Base-by-base conservation (phyloP, 345 rosid species). In the Moricandia arvensis region DNA sequence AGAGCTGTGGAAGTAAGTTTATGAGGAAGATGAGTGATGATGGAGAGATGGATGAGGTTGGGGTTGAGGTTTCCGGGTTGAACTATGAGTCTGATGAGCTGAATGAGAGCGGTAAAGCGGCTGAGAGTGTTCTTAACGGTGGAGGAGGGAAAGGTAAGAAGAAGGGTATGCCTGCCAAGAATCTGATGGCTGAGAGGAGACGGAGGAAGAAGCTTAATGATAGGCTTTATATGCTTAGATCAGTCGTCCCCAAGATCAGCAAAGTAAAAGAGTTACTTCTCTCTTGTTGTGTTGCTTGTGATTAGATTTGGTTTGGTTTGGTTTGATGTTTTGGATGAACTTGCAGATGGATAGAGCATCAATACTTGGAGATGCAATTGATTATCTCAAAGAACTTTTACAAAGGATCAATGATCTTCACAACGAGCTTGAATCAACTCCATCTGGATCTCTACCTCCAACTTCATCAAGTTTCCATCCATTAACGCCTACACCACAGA, bases 211-310 rank as follows among this genome's bases (percentile, higher is more conserved):
- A 89, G 88, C 96, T 93, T n/a, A 93, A 93, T 75, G 98, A 93
- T 70, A 89, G 98, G 83, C 95, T 93, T 35, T 93, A 90, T 69
- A 93, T 93, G 99, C 88, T 95, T 67, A 86, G 99, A 83, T 92
- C 99, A 71, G 99, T 92, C 43, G 99, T 95, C 8, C 99, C 99
- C 70, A 92, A 90, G 83, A 95, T 95, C 67, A 95, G 99, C 90
- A 95, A 92, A 91, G 99, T 95, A 84, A 57, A 57, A 1, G 8
- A 13, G 12, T 66, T 18, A 38, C 76, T 71, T 63, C 75, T 59
- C 60, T 71, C 57, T 70, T 21, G 24, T 21, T 2, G 35, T 45
- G 54, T 35, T n/a, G 8, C 33, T 60, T 0, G 51, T 34, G 51
- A 21, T 59, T 5, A 59, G 24, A 30, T 69, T 68, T 60, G 21